phyloP scores from a whole-genome alignment of 352 stramenopile genomes.

The Pilasporangium apinafurcum region DNA sequence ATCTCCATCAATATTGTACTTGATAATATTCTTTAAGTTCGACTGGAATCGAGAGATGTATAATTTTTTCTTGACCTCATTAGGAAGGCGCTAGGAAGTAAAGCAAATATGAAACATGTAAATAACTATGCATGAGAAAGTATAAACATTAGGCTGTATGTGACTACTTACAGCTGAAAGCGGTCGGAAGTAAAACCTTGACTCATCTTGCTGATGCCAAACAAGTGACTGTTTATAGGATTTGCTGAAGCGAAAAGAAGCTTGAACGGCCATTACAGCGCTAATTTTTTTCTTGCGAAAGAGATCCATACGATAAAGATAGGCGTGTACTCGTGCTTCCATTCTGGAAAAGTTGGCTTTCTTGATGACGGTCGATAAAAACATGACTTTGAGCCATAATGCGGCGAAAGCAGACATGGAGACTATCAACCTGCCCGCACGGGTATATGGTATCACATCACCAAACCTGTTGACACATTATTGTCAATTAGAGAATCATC shows the following conservation, averaged over 20 bases:
- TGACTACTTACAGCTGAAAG: constrained; percentile 39
- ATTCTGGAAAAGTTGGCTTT: constrained; percentile 58
- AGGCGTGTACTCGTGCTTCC: constrained; percentile 56
- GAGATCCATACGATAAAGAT: constrained; percentile 58
- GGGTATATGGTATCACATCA: constrained; percentile 23
- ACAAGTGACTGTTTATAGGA: constrained; percentile 56
- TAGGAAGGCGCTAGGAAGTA: constrained; percentile 37
- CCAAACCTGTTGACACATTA: constrained; percentile 24
- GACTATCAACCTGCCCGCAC: constrained; percentile 18
- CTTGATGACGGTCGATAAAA: constrained; percentile 56
- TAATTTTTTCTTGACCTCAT: constrained; percentile 75
- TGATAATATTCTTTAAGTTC: constrained; percentile 70
- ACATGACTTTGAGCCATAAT: constrained; percentile 30
- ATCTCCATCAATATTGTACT: constrained; percentile 70
- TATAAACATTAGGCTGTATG: background rate
- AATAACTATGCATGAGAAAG: background rate
- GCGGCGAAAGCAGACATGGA: constrained; percentile 18
- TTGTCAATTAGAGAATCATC: background rate
- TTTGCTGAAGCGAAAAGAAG: constrained; percentile 60
- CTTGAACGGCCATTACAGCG: constrained; percentile 59
- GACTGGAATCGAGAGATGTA: constrained; percentile 57
- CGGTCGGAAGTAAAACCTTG: constrained; percentile 44
- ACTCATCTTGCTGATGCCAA: constrained; percentile 54
- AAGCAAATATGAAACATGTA: background rate
- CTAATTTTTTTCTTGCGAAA: constrained; percentile 55